Evolutionary conservation across 192 early-diverging fungal species (phyloP), one percentile per base, ranked within the genome.

Genomic region (Linnemannia hyalina): DNA sequence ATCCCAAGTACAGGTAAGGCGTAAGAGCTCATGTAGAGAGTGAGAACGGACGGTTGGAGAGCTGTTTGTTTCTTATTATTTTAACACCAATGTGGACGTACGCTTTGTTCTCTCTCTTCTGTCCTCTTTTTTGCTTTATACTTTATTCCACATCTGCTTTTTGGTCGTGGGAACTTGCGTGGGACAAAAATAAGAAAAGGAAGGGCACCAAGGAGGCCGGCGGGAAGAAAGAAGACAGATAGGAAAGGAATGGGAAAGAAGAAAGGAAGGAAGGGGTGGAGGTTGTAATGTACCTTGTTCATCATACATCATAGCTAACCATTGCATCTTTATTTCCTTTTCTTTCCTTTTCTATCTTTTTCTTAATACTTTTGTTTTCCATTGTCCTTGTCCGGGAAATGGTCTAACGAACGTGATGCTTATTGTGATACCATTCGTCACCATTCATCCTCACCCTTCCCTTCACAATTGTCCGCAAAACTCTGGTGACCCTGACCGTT

Each of bases 1-100:
- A 99, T 89, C 95, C 97, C 82, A 97, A 97, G 90, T 96, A 97
- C 93, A 70, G 77, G 77, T 78, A 72, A 78, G 75, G 75, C 47
- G 20, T 32, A n/a, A 5, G 6, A 47, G 20, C 11, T 4, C 68
- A 36, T 38, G 11, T 4, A 60, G 57, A 4, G 10, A 23, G 38
- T 40, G n/a, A 60, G 23, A n/a, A 32, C 4, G 8, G 10, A 29
- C 11, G 60, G 3, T 29, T 65, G 60, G 60, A 9, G 29, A 65
- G n/a, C 20, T 18, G 13, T 13, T 29, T 63, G 55, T 63, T 63
- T 32, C 29, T 65, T 65, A 65, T 65, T 65, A 65, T 26, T 65
- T 65, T 65, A 9, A 15, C 26, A 32, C 60, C 26, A 32, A 11
- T 22, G 26, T 11, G 13, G 26, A 65, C 29, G 26, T 23, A 65